Base-by-base conservation (phyloP, 495 filamentous ascomycete genomes). In the Ramalina intermedia region DNA sequence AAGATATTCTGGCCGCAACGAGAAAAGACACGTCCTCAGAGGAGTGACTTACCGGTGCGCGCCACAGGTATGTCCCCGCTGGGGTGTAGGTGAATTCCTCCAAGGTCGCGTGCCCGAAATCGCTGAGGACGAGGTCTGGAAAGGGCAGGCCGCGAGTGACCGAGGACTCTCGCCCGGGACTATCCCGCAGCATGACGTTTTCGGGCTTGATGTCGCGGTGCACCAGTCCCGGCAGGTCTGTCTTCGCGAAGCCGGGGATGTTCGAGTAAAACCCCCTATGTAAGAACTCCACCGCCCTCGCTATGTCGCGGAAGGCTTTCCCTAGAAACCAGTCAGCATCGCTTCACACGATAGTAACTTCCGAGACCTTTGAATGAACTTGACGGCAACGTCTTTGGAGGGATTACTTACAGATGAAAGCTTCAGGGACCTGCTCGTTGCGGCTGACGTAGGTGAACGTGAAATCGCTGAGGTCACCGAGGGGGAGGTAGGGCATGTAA, bases 121-220 rank as follows among this genome's bases (percentile, higher is more conserved):
- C 91, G 55, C 87, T 93, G 37, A 98, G 80, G 66, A 58, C 50
- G n/a, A 53, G 21, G 21, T 53, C 46, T 0, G 56, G 56, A 12
- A 56, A 50, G 1, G 26, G 27, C n/a, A 16, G 37, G 6, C 21
- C 29, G 11, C 21, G 8, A 6, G 39, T 23, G 16, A 41, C 17
- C 2, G 39, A 18, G 21, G 13, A 41, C 4, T 14, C 11, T 11
- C 37, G 24, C 3, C 13, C 29, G 26, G 43, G 23, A 83, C 73
- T 55, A 74, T 83, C 35, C 11, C 49, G 52, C 54, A 98, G 82
- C 33, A 98, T 76, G 59, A 98, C 88, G 78, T 89, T 96, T 61
- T 95, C 88, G 55, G 91, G 91, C 58, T 98, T 98, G 69, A 98
- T 90, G 65, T 98, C 91, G 41, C 91, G 86, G 62, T 98, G 91